Evolutionary conservation across 306 rosid genomes (phyloP), one percentile per base, ranked within the genome.

Genomic region (Sindora glabra): DNA sequence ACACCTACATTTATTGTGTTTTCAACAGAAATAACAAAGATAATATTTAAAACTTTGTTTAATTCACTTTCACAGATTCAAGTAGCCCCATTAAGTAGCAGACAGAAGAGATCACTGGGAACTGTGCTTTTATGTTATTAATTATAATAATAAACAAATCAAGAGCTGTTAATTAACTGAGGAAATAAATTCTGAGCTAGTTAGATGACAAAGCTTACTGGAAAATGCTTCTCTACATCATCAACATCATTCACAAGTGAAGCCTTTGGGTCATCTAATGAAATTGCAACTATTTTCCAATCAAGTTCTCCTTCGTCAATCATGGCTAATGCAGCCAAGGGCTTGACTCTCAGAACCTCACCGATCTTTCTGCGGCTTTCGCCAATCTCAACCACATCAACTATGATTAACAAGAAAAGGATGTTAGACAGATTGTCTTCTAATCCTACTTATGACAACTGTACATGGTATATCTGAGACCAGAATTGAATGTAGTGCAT

Each of bases 271-370:
- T 92, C 99, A 67, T 92, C 95, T 48, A 92, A 59, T 48, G 99
- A 86, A 74, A 94, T 86, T 62, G 97, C 95, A 72, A 94, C 80
- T 59, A 92, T 86, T 73, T 94, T 92, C 99, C 99, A 94, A 89
- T 94, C 99, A 67, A 94, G 97, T 61, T 94, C 99, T 63, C 99
- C 99, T 76, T 89, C 99, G 75, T 94, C 99, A 68, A 94, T 89
- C 99, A 94, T 94, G 38, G 99, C 99, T 54, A 94, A 75, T 57
- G 95, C 97, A 78, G 80, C 99, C 79, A 94, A 70, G 37, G 99
- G 96, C 74, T 94, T 94, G 56, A 94, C 81, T 75, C 39, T 89
- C 56, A 89, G 89, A 80, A 94, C 62, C 61, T 87, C 83, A 1
- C 97, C 97, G 32, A 87, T 70, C 59, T 90, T 87, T 70, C 95